Evolutionary conservation across 1,284 basidiomycete species (phyloP), one percentile per base, ranked within the genome.

Genomic region (Malassezia arunalokei): DNA sequence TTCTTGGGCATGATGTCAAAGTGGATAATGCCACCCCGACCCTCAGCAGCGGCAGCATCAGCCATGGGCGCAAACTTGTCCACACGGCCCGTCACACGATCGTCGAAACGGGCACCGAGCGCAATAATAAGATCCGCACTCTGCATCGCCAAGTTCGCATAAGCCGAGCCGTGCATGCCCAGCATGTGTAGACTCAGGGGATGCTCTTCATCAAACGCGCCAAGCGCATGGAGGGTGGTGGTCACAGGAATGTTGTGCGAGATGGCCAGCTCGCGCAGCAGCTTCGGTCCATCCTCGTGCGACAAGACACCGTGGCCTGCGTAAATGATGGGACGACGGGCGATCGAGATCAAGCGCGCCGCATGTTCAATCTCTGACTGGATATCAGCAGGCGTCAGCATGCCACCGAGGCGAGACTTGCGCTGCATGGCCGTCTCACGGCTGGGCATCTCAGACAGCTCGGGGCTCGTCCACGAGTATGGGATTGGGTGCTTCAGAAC

Each of bases 1-100:
- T 98, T 98, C 80, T 98, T 96, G 45, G 92, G 88, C 78, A 85
- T 84, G 64, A 98, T 90, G 78, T 98, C 94, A 71, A 96, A 96
- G 77, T 98, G 92, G 68, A 98, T 91, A 77, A 98, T 95, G 49
- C 92, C 94, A 28, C 94, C 92, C 1, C 82, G 81, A 47, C 89
- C 87, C 68, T 85, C 80, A 2, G 80, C 77, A 4, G 92, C 90
- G 11, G 92, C 92, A 14, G 85, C 85, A 47, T 81, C 79, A 0
- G 92, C 92, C 20, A 83, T 86, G 28, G 92, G 92, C 0, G 89
- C 92, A 66, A 98, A 98, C 77, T 77, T 79, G 72, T 85, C 83
- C 57, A 96, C 76, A 73, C 85, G 91, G 55, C 90, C 89, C 3
- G 92, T 98, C 12, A 96, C 90, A 74, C 94, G 91, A 76, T 98